Evolutionary conservation across 2,329 filamentous ascomycete genomes (phyloP).

Genomic region (Beauveria sp.): DNA sequence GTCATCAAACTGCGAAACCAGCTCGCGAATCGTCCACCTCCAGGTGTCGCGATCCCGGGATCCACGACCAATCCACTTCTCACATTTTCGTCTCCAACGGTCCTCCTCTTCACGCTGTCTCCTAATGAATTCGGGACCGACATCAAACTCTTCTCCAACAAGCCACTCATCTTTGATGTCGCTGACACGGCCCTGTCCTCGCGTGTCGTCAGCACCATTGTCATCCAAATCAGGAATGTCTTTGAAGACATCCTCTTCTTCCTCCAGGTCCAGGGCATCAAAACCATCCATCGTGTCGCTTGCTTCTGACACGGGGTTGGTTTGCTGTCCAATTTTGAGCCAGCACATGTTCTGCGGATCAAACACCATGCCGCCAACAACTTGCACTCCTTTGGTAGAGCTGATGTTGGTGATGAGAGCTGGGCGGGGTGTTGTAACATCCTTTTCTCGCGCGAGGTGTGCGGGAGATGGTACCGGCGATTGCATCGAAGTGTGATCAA

Average conservation of each 20-base stretch:
- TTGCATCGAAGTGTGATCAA: conserved; percentile 56
- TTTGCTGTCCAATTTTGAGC: conserved; percentile 64
- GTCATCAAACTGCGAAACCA: conserved; percentile 39
- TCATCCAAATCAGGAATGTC: conserved; percentile 92
- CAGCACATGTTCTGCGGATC: conserved; percentile 97
- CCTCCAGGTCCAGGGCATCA: conserved; percentile 67
- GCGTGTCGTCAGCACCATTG: conserved; percentile 41
- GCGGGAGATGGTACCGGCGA: conserved; percentile 32
- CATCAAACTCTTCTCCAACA: conserved; percentile 94
- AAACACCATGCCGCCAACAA: conserved; percentile 97
- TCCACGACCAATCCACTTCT: conserved; percentile 67
- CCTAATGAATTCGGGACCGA: conserved; percentile 87
- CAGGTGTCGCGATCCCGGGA: conserved; percentile 52
- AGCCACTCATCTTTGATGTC: conserved; percentile 70
- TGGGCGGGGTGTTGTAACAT: conserved; percentile 53
- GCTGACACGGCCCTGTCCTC: conserved; percentile 43
- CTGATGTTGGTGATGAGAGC: conserved; percentile 90
- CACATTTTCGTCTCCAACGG: conserved; percentile 81
- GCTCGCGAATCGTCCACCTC: conserved; percentile 69
- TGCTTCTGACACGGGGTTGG: conserved; percentile 39
- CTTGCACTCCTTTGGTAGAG: conserved; percentile 76
- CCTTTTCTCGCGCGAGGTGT: conserved; percentile 46
- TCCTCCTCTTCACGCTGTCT: conserved; percentile 88
- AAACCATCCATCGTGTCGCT: conserved; percentile 56
- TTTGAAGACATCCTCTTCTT: conserved; percentile 80